Evolutionary conservation across 306 rosid species (phyloP).

Genomic region (Macrotyloma uniflorum): DNA sequence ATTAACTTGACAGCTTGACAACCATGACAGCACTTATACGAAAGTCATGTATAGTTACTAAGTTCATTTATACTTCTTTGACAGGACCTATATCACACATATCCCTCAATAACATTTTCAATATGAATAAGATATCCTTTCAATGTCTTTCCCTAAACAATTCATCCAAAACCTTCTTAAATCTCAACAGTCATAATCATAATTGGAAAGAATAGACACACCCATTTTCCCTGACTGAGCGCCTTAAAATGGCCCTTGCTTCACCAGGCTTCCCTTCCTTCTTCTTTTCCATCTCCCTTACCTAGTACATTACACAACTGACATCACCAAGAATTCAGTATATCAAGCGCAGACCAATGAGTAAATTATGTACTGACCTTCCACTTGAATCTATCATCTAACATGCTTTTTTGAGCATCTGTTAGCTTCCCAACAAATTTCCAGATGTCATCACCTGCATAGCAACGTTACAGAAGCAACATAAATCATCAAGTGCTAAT

Average conservation of each 20-base stretch:
- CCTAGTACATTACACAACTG: conserved; percentile 50
- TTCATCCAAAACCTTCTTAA: background rate
- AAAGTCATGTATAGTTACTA: background rate
- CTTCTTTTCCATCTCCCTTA: conserved; percentile 94
- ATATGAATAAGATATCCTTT: background rate
- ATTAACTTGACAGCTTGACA: no score
- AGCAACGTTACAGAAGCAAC: conserved; percentile 6
- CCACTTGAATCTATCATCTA: conserved; percentile 98
- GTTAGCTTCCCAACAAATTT: conserved; percentile 93
- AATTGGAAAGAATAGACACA: conserved; percentile 29
- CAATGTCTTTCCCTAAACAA: background rate
- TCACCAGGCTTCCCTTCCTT: conserved; percentile 99
- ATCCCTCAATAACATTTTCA: background rate
- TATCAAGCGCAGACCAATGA: conserved; percentile 3
- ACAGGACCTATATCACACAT: background rate
- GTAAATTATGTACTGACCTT: conserved; percentile 58
- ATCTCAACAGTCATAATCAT: background rate
- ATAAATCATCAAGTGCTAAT: conserved; percentile 12
- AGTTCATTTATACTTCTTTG: background rate
- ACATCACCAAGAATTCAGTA: conserved; percentile 26
- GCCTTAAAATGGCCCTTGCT: conserved; percentile 91
- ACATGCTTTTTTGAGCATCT: conserved; percentile 97
- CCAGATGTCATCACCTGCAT: conserved; percentile 96
- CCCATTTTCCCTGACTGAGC: conserved; percentile 92
- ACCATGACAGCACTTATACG: no score